phyloP scores from a whole-genome alignment of 257 asterid species.

The Lycium barbarum region DNA sequence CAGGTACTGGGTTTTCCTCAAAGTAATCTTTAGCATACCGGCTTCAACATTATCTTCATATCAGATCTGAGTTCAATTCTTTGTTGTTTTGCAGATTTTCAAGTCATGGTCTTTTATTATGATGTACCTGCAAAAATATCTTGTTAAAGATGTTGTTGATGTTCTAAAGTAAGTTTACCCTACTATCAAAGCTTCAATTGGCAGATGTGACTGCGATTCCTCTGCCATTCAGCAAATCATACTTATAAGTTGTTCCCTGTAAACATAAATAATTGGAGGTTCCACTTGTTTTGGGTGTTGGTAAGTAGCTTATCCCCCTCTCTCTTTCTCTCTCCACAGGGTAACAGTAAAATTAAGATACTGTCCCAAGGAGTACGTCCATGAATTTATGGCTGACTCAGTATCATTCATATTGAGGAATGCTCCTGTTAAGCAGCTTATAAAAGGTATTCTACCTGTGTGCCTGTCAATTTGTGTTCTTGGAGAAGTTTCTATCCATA shows the following conservation, averaged over 20 bases:
- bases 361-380: slow-evolving; percentile 73
- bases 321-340: slow-evolving; percentile 45
- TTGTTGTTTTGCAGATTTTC: slow-evolving; percentile 68
- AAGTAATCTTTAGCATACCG: background rate
- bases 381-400: slow-evolving; percentile 86
- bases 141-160: slow-evolving; percentile 57
- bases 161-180: slow-evolving; percentile 63
- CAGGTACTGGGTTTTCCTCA: slow-evolving; percentile 54
- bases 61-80: background rate
- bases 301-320: background rate
- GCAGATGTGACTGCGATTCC: slow-evolving; percentile 21
- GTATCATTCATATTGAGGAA: slow-evolving; percentile 81
- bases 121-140: slow-evolving; percentile 87
- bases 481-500: slow-evolving; percentile 18
- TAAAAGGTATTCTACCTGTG: slow-evolving; percentile 58
- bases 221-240: slow-evolving; percentile 24
- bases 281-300: slow-evolving; percentile 5
- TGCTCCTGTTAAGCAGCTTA: slow-evolving; percentile 63
- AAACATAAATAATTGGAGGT: slow-evolving; percentile 2
- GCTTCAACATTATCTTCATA: slow-evolving; percentile 16
- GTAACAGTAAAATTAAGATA: slow-evolving; percentile 71
- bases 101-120: slow-evolving; percentile 81
- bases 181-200: background rate
- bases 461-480: background rate
- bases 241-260: slow-evolving; percentile 23